A percentile compares a stretch with the other conserved stretches of the same genome.
Conservation (phyloP, 2,329 filamentous ascomycete species). For the Diplodia intermedia region DNA sequence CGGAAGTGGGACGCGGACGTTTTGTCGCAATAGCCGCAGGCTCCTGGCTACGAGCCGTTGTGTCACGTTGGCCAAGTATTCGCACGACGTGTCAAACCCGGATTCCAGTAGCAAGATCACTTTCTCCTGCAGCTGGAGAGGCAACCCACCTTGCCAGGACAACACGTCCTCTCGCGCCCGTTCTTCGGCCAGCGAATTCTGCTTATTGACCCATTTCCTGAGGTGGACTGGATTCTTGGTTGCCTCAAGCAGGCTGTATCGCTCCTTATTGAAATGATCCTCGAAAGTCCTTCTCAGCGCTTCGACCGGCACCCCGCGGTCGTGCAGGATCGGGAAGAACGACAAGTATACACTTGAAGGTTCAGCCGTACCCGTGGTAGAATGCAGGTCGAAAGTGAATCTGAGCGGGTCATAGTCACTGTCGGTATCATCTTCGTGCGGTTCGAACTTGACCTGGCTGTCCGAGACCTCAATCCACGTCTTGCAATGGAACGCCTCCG, state of each 20-base stretch:
- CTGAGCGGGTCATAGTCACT: conserved; percentile 50
- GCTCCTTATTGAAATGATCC: conserved; percentile 59
- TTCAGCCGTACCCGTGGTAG: conserved; percentile 55
- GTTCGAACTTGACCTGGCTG: conserved; percentile 73
- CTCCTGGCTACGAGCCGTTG: conserved; percentile 58
- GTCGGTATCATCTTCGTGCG: conserved; percentile 48
- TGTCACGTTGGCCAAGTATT: conserved; percentile 59
- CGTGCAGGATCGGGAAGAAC: conserved; percentile 71
- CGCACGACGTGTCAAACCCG: conserved; percentile 64
- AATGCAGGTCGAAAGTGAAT: conserved; percentile 70
- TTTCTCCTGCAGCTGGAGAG: conserved; percentile 39
- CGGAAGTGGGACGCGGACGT: conserved; percentile 66
- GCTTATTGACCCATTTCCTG: conserved; percentile 60
- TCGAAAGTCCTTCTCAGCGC: conserved; percentile 59
- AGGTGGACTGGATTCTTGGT: conserved; percentile 60
- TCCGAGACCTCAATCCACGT: conserved; percentile 70
- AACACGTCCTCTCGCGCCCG: conserved; percentile 38
- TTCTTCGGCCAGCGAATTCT: conserved; percentile 40
- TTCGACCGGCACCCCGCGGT: conserved; percentile 59
- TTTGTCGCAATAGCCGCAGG: conserved; percentile 61
- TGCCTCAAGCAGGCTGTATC: conserved; percentile 60
- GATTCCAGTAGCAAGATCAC: conserved; percentile 46
- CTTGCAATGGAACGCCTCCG: conserved; percentile 50
- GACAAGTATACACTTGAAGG: conserved; percentile 69
- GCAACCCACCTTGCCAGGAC: conserved; percentile 41